These are phyloP conservation scores for Imleria badia DNA, from an alignment of 768 basidiomycete genomes.

Conservation along the genomic window DNA sequence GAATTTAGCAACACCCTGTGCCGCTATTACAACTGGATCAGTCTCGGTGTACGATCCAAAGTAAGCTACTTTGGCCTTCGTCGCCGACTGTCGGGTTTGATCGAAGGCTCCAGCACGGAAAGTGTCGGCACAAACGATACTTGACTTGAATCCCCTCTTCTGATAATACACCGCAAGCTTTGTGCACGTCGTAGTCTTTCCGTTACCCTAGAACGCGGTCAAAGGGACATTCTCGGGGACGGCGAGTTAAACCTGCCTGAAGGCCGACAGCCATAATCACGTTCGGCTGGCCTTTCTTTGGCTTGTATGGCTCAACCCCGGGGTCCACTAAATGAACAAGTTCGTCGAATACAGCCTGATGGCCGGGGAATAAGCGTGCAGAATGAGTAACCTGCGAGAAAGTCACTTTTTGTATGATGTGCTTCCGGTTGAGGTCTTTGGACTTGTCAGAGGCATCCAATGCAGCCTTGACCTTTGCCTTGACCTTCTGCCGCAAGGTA, in stretches of 20 bases:
- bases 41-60: slow-evolving; percentile 99
- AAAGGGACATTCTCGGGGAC: neutral
- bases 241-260: slow-evolving; percentile 55
- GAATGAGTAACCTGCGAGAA: neutral
- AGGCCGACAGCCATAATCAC: slow-evolving; percentile 98
- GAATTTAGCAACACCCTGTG: slow-evolving; percentile 94
- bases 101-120: slow-evolving; percentile 99
- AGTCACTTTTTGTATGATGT: slow-evolving; percentile 85
- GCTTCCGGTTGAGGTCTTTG: slow-evolving; percentile 80
- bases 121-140: slow-evolving; percentile 97
- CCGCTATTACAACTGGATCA: slow-evolving; percentile 93
- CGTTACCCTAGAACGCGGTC: slow-evolving; percentile 71
- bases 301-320: slow-evolving; percentile 93
- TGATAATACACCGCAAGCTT: slow-evolving; percentile 98
- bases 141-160: slow-evolving; percentile 93
- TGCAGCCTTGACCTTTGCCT: slow-evolving; percentile 81
- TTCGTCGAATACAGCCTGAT: slow-evolving; percentile 93
- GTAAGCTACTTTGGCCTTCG: slow-evolving; percentile 98
- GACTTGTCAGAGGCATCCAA: slow-evolving; percentile 72
- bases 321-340: slow-evolving; percentile 94
- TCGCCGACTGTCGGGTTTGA: slow-evolving; percentile 97
- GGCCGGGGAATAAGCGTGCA: slow-evolving; percentile 11
- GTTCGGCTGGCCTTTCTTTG: slow-evolving; percentile 90
- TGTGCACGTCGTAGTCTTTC: slow-evolving; percentile 99
- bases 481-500: slow-evolving; percentile 83